These are phyloP conservation scores for Ogataea siamensis DNA, from an alignment of 805 yeast genomes.

Conservation along the genomic window DNA sequence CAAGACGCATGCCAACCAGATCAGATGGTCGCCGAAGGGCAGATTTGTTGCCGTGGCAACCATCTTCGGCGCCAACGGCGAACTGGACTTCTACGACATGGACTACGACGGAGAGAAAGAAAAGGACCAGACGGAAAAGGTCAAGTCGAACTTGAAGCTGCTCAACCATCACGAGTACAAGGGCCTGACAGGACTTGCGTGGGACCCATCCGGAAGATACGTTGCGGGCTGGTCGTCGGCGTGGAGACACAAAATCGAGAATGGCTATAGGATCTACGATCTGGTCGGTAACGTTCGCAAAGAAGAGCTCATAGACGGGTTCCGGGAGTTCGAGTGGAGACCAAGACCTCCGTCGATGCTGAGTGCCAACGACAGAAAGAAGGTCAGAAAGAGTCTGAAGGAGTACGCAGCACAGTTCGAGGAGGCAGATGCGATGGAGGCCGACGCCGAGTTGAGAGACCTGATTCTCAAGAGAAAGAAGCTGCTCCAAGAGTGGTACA, in stretches of 20 bases:
- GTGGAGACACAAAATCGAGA: slow-evolving; percentile 81
- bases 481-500: slow-evolving; percentile 79
- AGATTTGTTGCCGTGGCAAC: slow-evolving; percentile 67
- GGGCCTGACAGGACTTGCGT: slow-evolving; percentile 78
- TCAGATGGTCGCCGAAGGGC: slow-evolving; percentile 91
- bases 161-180: slow-evolving; percentile 62
- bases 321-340: slow-evolving; percentile 93
- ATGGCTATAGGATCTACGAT: slow-evolving; percentile 87
- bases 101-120: slow-evolving; percentile 69
- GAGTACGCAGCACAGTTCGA: slow-evolving; percentile 92
- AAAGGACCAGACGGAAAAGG: slow-evolving; percentile 44
- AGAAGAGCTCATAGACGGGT: slow-evolving; percentile 76
- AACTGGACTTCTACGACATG: slow-evolving; percentile 81
- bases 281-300: slow-evolving; percentile 73
- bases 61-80: slow-evolving; percentile 43
- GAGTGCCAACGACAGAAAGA: slow-evolving; percentile 77
- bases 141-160: slow-evolving; percentile 56
- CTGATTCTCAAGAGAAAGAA: slow-evolving; percentile 80
- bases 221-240: slow-evolving; percentile 84
- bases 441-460: slow-evolving; percentile 87
- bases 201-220: slow-evolving; percentile 97
- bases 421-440: slow-evolving; percentile 94
- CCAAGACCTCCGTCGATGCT: slow-evolving; percentile 88
- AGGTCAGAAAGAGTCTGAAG: slow-evolving; percentile 83
- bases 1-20: slow-evolving; percentile 66